Evolutionary conservation across 495 filamentous ascomycete species (phyloP).

Genomic region (Cenococcum geophilum): DNA sequence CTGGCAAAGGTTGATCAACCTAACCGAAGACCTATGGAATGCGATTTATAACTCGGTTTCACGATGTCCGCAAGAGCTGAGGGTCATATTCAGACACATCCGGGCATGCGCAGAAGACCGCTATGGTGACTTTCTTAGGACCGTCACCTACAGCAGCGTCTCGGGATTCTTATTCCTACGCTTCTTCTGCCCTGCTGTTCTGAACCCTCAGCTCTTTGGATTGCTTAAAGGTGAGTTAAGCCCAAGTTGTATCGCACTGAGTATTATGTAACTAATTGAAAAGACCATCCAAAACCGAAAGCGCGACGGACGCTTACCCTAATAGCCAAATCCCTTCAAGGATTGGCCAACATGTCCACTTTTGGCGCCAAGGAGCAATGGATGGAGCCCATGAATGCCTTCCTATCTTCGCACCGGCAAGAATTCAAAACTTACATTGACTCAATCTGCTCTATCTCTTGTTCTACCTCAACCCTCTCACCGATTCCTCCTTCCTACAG

Average conservation of each 20-base stretch:
- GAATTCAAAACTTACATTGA: slow-evolving; percentile 87
- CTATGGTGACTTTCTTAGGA: slow-evolving; percentile 90
- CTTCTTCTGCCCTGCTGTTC: slow-evolving; percentile 92
- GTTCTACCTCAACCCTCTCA: slow-evolving; percentile 44
- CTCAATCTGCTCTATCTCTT: slow-evolving; percentile 72
- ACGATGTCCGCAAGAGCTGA: slow-evolving; percentile 75
- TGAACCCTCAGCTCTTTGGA: slow-evolving; percentile 95
- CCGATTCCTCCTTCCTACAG: slow-evolving; percentile 78
- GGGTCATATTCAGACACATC: slow-evolving; percentile 86
- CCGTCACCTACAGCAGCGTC: slow-evolving; percentile 92
- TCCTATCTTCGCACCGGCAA: slow-evolving; percentile 56
- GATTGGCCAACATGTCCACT: slow-evolving; percentile 83
- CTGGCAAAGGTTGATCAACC: slow-evolving; percentile 69
- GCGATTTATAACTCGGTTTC: slow-evolving; percentile 65
- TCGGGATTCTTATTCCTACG: slow-evolving; percentile 94
- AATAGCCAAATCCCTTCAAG: slow-evolving; percentile 93
- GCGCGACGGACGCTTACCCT: slow-evolving; percentile 90
- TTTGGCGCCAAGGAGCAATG: slow-evolving; percentile 94
- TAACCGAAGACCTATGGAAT: slow-evolving; percentile 80
- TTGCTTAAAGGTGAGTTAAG: slow-evolving; percentile 62
- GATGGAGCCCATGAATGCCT: slow-evolving; percentile 98
- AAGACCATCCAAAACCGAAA: slow-evolving; percentile 77
- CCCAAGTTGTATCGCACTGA: neutral
- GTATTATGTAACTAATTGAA: neutral
- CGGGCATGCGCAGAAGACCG: slow-evolving; percentile 90